Evolutionary conservation across 768 basidiomycete species (phyloP), one percentile per base, ranked within the genome.

Genomic region (Clitopilus passeckerianus): DNA sequence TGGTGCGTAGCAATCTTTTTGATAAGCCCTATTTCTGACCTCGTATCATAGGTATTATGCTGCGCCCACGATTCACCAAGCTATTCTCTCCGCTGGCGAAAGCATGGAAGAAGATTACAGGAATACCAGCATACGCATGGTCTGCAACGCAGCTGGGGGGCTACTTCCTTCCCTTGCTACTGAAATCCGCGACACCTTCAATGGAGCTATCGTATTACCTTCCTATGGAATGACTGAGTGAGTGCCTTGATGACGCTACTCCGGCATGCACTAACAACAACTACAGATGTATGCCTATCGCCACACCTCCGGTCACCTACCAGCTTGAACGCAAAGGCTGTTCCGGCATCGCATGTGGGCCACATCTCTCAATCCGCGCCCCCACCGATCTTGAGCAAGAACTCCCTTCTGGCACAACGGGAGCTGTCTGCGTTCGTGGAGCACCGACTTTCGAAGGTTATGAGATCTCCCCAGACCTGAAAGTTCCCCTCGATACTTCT

Each of bases 221-320:
- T 84, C 83, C 1, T 85, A 84, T 66, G 84, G 83, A 20, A 84
- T 85, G 81, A 81, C 81, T 18, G 80, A 82, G 75, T 76, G 57
- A 46, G 73, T 65, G 12, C 46, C 43, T 33, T 18, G 1, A 6
- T 41, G 37, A 14, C n/a, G 6, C 12, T 20, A 7, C 18, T 50
- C 46, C n/a, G 5, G 18, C 46, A 20, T 18, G 16, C 16, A 20
- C 46, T 50, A 30, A 41, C 56, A 10, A 57, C 22, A 15, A 7
- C 7, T 50, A 27, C n/a, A 78, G 77, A 70, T 80, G 77, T 60
- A 81, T 81, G 80, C 80, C 80, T 15, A 81, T 81, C 59, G 77
- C 80, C 1, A 72, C 77, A 1, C 80, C 80, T 9, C 74, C 75
- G 0, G 71, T 69, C 23, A 68, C 73, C 58, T 81, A 81, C 66